phyloP scores from a whole-genome alignment of 768 basidiomycete genomes.

The Rossbeevera mucosa region DNA sequence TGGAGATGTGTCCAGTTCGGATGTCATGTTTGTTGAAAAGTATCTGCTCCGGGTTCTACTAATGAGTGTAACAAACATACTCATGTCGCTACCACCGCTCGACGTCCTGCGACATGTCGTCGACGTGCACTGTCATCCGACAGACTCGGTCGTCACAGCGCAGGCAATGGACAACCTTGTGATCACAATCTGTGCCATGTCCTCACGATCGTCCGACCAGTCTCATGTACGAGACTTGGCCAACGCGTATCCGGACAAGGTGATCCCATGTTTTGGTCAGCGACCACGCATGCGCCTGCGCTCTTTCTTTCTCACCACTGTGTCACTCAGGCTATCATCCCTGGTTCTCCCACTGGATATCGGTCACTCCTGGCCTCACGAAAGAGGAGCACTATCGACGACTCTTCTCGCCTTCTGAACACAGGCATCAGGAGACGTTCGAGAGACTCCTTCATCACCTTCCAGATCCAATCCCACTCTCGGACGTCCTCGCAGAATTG shows the following conservation, averaged over 20 bases:
- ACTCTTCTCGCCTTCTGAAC: slow-evolving; percentile 55
- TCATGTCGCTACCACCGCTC: slow-evolving; percentile 22
- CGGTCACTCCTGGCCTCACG: slow-evolving; percentile 37
- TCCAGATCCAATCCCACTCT: slow-evolving; percentile 67
- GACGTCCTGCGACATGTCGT: slow-evolving; percentile 62
- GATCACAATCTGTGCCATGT: slow-evolving; percentile 83
- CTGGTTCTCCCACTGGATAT: slow-evolving; percentile 85
- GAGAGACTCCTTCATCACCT: slow-evolving; percentile 55
- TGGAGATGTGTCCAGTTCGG: slow-evolving; percentile 36
- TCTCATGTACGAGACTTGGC: slow-evolving; percentile 64
- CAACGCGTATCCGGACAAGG: slow-evolving; percentile 51
- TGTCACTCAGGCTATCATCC: slow-evolving; percentile 97
- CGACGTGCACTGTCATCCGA: slow-evolving; percentile 93
- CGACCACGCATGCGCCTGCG: slow-evolving; percentile 12
- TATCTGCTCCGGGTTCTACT: slow-evolving; percentile 1
- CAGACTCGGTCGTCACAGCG: slow-evolving; percentile 55
- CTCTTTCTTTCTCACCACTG: slow-evolving; percentile 4
- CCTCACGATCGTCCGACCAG: slow-evolving; percentile 65
- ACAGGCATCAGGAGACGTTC: slow-evolving; percentile 41
- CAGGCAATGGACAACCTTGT: slow-evolving; percentile 50
- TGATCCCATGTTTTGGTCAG: slow-evolving; percentile 89
- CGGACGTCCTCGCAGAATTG: slow-evolving; percentile 55
- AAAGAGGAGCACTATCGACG: slow-evolving; percentile 73
- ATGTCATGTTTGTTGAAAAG: slow-evolving; percentile 13
- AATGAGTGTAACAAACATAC: no score